Percentiles rank a stretch among this genome's conserved stretches.
These are phyloP conservation scores for Sporothrix protearum DNA, from an alignment of 2,329 filamentous ascomycete genomes.

Conservation along the genomic window DNA sequence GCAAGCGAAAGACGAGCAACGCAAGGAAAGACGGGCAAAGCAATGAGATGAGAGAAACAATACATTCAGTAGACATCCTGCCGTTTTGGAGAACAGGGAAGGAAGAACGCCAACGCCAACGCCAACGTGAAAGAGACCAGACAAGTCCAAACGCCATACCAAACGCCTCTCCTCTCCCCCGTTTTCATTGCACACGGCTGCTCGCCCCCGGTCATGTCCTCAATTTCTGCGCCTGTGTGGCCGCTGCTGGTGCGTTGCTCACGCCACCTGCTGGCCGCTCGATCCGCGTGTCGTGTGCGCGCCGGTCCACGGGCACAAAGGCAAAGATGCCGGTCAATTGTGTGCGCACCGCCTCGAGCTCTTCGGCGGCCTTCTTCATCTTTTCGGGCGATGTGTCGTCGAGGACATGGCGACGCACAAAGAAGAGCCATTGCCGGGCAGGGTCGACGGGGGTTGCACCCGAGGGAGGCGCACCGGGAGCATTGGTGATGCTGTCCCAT, in stretches of 20 bases:
- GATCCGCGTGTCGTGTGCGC: constrained; percentile 51
- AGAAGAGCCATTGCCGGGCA: constrained; percentile 52
- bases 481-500: constrained; percentile 41
- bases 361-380: constrained; percentile 53
- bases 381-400: constrained; percentile 58
- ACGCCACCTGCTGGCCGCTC: constrained; percentile 25
- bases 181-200: too few species aligned
- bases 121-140: background rate
- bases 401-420: constrained; percentile 50
- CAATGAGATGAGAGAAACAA: background rate
- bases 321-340: constrained; percentile 53
- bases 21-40: background rate
- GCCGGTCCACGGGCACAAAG: constrained; percentile 51
- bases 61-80: background rate
- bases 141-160: background rate
- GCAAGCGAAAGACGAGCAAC: too few species aligned
- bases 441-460: constrained; percentile 41
- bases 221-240: constrained; percentile 23
- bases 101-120: too few species aligned
- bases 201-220: background rate
- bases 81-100: background rate
- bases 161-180: background rate
- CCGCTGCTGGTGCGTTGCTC: constrained; percentile 16
- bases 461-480: background rate
- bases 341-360: constrained; percentile 44